Percentiles rank a stretch among this genome's conserved stretches.
These are phyloP conservation scores for Neurospora tetrasperma DNA, from an alignment of 495 filamentous ascomycete species.

Conservation along the genomic window DNA sequence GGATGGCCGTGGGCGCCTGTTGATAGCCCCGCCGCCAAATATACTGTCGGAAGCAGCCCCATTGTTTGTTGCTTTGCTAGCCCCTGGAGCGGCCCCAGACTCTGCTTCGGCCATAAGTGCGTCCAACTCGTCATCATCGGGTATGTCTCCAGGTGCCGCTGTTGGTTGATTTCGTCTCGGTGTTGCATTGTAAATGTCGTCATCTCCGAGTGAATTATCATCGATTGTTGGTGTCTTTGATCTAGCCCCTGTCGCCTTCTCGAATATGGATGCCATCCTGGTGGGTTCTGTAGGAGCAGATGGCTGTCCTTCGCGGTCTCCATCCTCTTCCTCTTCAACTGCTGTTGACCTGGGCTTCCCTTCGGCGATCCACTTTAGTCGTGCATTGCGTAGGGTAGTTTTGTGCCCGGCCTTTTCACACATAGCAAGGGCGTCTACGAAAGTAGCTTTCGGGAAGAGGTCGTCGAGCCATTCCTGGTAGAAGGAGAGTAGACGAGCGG, in stretches of 20 bases:
- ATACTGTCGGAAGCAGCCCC: slow-evolving; percentile 15
- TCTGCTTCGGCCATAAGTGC: slow-evolving; percentile 40
- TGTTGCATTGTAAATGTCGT: slow-evolving; percentile 35
- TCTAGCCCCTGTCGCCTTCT: slow-evolving; percentile 15
- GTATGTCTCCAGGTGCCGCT: slow-evolving; percentile 17
- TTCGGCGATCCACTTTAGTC: slow-evolving; percentile 72
- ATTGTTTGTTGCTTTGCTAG: background rate
- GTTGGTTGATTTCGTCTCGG: slow-evolving; percentile 11
- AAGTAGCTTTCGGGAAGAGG: slow-evolving; percentile 88
- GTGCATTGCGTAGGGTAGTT: slow-evolving; percentile 59
- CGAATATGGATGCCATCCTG: slow-evolving; percentile 40
- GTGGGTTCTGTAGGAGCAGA: slow-evolving; percentile 19
- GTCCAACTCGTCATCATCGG: slow-evolving; percentile 41
- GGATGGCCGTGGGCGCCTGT: background rate
- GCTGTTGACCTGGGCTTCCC: slow-evolving; percentile 41
- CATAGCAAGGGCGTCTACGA: slow-evolving; percentile 79
- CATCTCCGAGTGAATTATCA: slow-evolving; percentile 26
- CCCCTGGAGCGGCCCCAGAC: slow-evolving; percentile 11
- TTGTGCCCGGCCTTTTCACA: slow-evolving; percentile 91
- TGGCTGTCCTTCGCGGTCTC: slow-evolving; percentile 18
- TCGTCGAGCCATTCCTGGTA: slow-evolving; percentile 98
- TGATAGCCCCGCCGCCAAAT: slow-evolving; percentile 19
- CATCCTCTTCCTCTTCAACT: slow-evolving; percentile 41
- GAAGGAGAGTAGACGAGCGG: slow-evolving; percentile 69
- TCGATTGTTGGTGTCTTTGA: slow-evolving; percentile 23